phyloP scores from a whole-genome alignment of 192 early-diverging fungal genomes.

The Diversispora epigaea region DNA sequence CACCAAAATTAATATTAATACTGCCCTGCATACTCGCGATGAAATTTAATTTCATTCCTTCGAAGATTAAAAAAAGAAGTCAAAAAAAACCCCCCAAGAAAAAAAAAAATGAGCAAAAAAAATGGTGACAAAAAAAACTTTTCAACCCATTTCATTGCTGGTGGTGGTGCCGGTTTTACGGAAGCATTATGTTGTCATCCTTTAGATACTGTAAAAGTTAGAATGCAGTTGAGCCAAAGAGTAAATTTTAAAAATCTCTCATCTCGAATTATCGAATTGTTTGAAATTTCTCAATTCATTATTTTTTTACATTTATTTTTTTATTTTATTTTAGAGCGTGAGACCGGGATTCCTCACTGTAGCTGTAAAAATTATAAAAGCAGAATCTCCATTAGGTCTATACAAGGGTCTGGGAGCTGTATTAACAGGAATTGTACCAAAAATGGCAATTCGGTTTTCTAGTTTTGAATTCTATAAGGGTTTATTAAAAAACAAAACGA shows the following conservation, averaged over 20 bases:
- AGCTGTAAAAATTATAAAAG: conserved; percentile 80
- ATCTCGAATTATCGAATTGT: not conserved
- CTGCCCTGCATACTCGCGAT: too few relatives aligned
- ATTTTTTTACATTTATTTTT: conserved; percentile 3
- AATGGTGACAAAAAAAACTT: conserved; percentile 49
- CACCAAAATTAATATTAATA: too few relatives aligned
- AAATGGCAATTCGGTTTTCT: conserved; percentile 98
- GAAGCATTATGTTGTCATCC: conserved; percentile 91
- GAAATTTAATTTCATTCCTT: too few relatives aligned
- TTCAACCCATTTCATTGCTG: conserved; percentile 79
- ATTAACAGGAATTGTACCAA: conserved; percentile 94
- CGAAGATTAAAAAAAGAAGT: too few relatives aligned
- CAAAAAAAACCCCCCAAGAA: not conserved
- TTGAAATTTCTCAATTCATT: not conserved
- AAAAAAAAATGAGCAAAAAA: not conserved
- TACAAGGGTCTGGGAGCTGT: conserved; percentile 99
- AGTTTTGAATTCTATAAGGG: conserved; percentile 94
- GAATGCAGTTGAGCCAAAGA: conserved; percentile 87
- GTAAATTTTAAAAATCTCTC: conserved; percentile 30
- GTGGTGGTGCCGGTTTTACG: conserved; percentile 88
- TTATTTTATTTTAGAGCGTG: not conserved
- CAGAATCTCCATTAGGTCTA: conserved; percentile 84
- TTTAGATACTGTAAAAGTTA: conserved; percentile 96
- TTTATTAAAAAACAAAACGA: conserved; percentile 62
- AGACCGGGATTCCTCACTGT: conserved; percentile 68